These are phyloP conservation scores for Thermomucor indicae-seudaticae DNA, from an alignment of 371 early-diverging fungal species.

Conservation along the genomic window DNA sequence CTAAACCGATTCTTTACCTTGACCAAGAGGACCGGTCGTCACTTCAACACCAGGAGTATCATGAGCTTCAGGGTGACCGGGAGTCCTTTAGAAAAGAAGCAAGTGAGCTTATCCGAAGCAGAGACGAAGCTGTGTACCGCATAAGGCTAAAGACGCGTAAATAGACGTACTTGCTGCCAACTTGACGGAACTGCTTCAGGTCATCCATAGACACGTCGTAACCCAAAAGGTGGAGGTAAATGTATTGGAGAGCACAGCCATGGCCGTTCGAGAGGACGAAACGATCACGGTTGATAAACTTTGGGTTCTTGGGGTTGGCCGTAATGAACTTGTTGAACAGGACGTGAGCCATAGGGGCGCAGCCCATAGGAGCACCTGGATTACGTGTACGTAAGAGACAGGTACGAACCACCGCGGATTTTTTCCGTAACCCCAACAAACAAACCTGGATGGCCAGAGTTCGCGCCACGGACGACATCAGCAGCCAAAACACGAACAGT, in stretches of 20 bases:
- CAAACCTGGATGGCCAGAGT: constrained; percentile 97
- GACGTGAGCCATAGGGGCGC: constrained; percentile 95
- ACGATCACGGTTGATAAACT: constrained; percentile 94
- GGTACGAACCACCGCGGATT: too few relatives aligned
- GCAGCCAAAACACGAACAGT: constrained; percentile 94
- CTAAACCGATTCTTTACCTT: constrained; percentile 82
- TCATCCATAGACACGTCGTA: constrained; percentile 92
- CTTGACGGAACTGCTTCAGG: constrained; percentile 92
- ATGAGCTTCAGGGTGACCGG: constrained; percentile 94
- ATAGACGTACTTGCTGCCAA: constrained; percentile 69
- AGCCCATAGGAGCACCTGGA: constrained; percentile 94
- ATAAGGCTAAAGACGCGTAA: background rate
- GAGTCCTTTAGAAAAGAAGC: constrained; percentile 22
- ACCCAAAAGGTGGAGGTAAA: constrained; percentile 88
- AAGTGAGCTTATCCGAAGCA: background rate
- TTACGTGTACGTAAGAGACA: background rate
- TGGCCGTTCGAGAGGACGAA: constrained; percentile 99
- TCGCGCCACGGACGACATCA: constrained; percentile 93
- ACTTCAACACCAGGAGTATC: constrained; percentile 94
- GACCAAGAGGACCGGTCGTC: constrained; percentile 99
- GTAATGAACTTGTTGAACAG: constrained; percentile 85
- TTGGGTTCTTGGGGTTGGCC: constrained; percentile 82
- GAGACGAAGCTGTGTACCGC: background rate
- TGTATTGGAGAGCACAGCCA: constrained; percentile 95
- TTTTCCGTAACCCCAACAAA: background rate